phyloP scores from a whole-genome alignment of 768 basidiomycete species.

The Hygrophoropsis aurantiaca region DNA sequence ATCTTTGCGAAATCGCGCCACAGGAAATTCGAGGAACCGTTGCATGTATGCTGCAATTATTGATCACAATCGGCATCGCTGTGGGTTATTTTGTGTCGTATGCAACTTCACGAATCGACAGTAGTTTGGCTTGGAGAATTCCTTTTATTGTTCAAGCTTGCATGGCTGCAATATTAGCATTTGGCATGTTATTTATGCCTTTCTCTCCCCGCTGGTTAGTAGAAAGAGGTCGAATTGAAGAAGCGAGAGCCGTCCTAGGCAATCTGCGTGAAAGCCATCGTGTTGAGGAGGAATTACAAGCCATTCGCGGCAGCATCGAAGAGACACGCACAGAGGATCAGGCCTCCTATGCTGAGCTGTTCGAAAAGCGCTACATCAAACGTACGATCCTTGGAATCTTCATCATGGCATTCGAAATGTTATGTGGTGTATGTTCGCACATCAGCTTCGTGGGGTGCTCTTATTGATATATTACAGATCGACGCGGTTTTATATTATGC shows the following conservation, averaged over 20 bases:
- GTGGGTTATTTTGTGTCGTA: conserved; percentile 31
- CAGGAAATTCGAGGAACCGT: conserved; percentile 39
- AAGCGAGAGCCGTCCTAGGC: conserved; percentile 31
- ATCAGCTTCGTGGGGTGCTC: not conserved
- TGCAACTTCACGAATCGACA: conserved; percentile 18
- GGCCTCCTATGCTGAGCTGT: conserved; percentile 25
- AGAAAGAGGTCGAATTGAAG: conserved; percentile 28
- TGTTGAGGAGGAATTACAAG: conserved; percentile 19
- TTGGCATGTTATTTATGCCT: conserved; percentile 22
- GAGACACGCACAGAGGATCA: conserved; percentile 12
- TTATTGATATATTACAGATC: conserved; percentile 14
- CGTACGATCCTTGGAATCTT: conserved; percentile 42
- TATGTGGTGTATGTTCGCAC: conserved; percentile 22
- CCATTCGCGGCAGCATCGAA: conserved; percentile 21
- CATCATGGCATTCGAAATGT: conserved; percentile 45
- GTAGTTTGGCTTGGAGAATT: conserved; percentile 25
- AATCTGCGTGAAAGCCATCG: conserved; percentile 10
- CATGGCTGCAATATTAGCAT: conserved; percentile 14
- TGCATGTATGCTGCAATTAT: conserved; percentile 40
- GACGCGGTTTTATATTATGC: conserved; percentile 38
- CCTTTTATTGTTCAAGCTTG: conserved; percentile 26
- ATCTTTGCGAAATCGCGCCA: conserved; percentile 44
- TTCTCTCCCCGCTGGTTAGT: conserved; percentile 27
- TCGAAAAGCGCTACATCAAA: conserved; percentile 26
- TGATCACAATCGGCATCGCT: conserved; percentile 44